Evolutionary conservation across 192 early-diverging fungal species (phyloP).

Genomic region (Coemansia sp.): DNA sequence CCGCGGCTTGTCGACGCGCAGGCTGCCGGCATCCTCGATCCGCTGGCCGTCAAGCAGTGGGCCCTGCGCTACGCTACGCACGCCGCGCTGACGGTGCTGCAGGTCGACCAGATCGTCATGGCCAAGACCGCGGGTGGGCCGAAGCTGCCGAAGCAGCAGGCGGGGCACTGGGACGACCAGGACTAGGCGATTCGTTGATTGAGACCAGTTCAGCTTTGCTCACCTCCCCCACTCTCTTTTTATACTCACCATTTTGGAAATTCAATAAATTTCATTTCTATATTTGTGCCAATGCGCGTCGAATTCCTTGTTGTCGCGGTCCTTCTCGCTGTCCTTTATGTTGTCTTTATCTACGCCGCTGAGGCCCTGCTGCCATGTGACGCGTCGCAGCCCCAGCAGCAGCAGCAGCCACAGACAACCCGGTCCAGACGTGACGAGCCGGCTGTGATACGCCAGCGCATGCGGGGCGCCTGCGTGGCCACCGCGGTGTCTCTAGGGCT

Average conservation of each 20-base stretch:
- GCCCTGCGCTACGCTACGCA: slow-evolving; percentile 88
- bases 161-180: slow-evolving; percentile 77
- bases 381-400: too few relatives aligned
- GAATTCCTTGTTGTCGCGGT: slow-evolving; percentile 15
- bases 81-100: slow-evolving; percentile 86
- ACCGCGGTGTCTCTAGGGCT: slow-evolving; percentile 5
- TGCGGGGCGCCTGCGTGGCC: slow-evolving; percentile 10
- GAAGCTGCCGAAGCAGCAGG: slow-evolving; percentile 75
- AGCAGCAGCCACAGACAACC: not conserved
- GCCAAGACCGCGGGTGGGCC: slow-evolving; percentile 95
- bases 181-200: slow-evolving; percentile 17
- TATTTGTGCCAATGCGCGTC: not conserved
- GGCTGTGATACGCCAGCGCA: slow-evolving; percentile 27
- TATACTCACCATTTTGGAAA: not conserved
- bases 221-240: not conserved
- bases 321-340: slow-evolving; percentile 16
- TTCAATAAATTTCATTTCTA: not conserved
- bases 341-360: slow-evolving; percentile 23
- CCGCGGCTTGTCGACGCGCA: slow-evolving; percentile 62
- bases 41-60: slow-evolving; percentile 77
- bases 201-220: not conserved
- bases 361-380: slow-evolving; percentile 13
- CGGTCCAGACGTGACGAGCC: slow-evolving; percentile 36
- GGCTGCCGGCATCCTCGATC: slow-evolving; percentile 72
- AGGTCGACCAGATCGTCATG: slow-evolving; percentile 99